Evolutionary conservation across 2,329 filamentous ascomycete species (phyloP).

Genomic region (Neonectria magnoliae): DNA sequence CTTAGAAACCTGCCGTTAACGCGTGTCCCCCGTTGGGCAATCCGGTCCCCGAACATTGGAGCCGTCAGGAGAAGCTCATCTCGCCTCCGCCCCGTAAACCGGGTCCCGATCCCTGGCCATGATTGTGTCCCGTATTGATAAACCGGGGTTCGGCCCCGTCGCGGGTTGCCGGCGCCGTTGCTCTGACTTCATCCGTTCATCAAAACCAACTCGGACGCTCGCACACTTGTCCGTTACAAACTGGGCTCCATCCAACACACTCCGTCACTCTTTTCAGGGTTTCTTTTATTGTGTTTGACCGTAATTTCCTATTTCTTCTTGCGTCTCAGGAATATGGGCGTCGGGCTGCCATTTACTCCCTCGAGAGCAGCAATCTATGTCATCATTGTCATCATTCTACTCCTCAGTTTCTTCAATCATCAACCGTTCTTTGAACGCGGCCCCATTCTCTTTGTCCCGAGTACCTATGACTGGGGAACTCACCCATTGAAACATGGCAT

Average conservation of each 20-base stretch:
- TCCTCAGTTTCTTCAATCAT: conserved; percentile 29
- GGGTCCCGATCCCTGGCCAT: not conserved
- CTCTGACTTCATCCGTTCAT: not conserved
- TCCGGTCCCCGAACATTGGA: not conserved
- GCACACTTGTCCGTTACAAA: not conserved
- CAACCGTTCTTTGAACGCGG: conserved; percentile 4
- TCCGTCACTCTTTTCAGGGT: not conserved
- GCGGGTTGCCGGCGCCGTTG: not conserved
- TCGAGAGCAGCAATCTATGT: conserved; percentile 31
- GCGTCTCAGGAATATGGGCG: conserved; percentile 26
- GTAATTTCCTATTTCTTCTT: not conserved
- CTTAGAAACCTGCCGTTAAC: not conserved
- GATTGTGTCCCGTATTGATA: not conserved
- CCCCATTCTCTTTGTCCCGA: conserved; percentile 33
- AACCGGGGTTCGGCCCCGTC: not conserved
- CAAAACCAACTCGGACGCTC: conserved; percentile 1
- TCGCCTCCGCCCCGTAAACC: not conserved
- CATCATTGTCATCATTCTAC: conserved; percentile 27
- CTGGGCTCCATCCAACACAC: not conserved
- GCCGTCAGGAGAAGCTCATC: conserved; percentile 6
- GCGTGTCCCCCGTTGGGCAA: not conserved
- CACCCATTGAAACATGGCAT: conserved; percentile 27
- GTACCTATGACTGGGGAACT: conserved; percentile 37
- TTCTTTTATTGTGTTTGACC: not conserved
- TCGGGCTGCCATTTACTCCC: conserved; percentile 28